Evolutionary conservation across 1,139 yeast genomes (phyloP).

Genomic region (Meyerozyma elateridarum): DNA sequence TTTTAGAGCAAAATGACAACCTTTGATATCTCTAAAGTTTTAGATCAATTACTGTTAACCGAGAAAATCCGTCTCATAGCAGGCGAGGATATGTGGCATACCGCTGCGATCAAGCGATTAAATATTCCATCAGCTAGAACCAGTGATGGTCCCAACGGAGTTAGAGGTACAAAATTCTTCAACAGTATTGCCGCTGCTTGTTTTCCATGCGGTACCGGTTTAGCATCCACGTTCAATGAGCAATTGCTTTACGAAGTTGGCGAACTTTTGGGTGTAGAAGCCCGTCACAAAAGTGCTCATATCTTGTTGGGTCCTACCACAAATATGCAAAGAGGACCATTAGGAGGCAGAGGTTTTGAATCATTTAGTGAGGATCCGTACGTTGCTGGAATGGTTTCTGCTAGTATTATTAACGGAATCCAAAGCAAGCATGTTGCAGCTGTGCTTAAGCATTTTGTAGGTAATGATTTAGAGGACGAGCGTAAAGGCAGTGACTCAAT

Average conservation of each 20-base stretch:
- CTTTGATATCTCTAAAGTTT: constrained; percentile 11
- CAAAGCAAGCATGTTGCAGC: constrained; percentile 18
- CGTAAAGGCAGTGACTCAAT: constrained; percentile 13
- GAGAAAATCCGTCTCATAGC: constrained; percentile 11
- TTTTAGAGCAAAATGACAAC: no score
- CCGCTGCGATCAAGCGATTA: constrained; percentile 10
- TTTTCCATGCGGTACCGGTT: constrained; percentile 39
- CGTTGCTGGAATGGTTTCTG: constrained; percentile 29
- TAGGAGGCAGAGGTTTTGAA: constrained; percentile 35
- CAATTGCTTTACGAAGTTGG: constrained; percentile 25
- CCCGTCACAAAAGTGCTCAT: constrained; percentile 29
- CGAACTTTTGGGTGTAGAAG: constrained; percentile 30
- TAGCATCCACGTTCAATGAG: constrained; percentile 34
- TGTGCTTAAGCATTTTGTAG: constrained; percentile 12
- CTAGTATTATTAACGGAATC: constrained; percentile 27
- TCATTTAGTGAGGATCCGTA: constrained; percentile 31
- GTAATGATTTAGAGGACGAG: constrained; percentile 13
- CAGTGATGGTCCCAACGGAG: constrained; percentile 13
- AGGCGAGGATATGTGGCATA: constrained; percentile 13
- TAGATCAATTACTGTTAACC: constrained; percentile 10
- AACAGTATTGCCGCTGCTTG: constrained; percentile 21
- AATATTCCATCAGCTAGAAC: constrained; percentile 10
- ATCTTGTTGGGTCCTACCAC: constrained; percentile 34
- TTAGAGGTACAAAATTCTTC: constrained; percentile 11
- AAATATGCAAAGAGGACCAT: constrained; percentile 26